phyloP scores from a whole-genome alignment of 345 rosid species.

The Aurinia saxatilis region DNA sequence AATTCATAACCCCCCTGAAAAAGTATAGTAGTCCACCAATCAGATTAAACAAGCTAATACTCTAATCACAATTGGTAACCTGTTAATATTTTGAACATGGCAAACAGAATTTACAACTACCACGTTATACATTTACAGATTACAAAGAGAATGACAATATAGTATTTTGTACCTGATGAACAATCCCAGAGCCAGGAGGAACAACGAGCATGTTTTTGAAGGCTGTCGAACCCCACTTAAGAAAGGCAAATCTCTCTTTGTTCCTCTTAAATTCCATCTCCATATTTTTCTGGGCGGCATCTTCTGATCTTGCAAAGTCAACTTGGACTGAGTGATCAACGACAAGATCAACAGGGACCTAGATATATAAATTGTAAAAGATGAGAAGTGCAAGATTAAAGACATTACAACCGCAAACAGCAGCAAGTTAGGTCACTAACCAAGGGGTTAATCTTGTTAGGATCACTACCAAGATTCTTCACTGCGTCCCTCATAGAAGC shows the following conservation, averaged over 20 bases:
- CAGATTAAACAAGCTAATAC: background rate
- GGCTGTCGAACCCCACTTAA: constrained; percentile 67
- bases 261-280: constrained; percentile 68
- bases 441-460: constrained; percentile 83
- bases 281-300: constrained; percentile 61
- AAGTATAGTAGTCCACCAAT: background rate
- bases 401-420: background rate
- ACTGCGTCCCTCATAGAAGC: constrained; percentile 91
- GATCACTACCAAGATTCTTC: constrained; percentile 65
- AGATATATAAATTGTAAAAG: background rate
- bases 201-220: constrained; percentile 70
- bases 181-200: constrained; percentile 73
- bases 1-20: constrained; percentile 1
- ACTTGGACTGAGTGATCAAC: constrained; percentile 91
- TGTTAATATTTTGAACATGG: background rate
- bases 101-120: background rate
- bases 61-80: background rate
- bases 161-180: constrained; percentile 55
- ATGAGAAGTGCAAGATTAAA: background rate
- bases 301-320: constrained; percentile 65
- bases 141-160: background rate
- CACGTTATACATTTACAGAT: background rate
- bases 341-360: constrained; percentile 91
- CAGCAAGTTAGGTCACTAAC: constrained; percentile 30
- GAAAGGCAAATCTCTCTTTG: constrained; percentile 60